phyloP scores from a whole-genome alignment of 2,329 filamentous ascomycete species.

The Fusarium sterilihyphosum region DNA sequence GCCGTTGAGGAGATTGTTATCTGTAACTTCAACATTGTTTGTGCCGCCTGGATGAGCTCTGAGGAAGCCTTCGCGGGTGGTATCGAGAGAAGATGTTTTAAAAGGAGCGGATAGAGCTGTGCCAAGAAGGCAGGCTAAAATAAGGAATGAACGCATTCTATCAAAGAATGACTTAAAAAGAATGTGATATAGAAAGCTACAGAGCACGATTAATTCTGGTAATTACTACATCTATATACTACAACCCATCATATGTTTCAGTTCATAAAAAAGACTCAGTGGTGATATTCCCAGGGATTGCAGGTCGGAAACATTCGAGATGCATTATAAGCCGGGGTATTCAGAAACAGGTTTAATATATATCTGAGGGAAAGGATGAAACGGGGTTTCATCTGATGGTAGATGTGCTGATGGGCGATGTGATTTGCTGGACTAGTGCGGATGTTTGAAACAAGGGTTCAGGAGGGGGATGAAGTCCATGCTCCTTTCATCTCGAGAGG shows the following conservation, averaged over 20 bases:
- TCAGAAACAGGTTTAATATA: constrained; percentile 20
- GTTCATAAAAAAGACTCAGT: background rate
- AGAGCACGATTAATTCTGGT: background rate
- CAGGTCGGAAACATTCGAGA: constrained; percentile 1
- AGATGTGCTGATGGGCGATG: background rate
- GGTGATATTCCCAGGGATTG: background rate
- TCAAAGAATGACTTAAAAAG: constrained; percentile 25
- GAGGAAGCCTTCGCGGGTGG: constrained; percentile 43
- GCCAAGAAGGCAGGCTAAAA: constrained; percentile 33
- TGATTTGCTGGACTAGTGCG: constrained; percentile 26
- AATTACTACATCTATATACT: constrained; percentile 24
- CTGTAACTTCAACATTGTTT: constrained; percentile 49
- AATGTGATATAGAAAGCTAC: background rate
- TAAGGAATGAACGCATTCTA: constrained; percentile 40
- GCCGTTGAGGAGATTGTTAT: constrained; percentile 53
- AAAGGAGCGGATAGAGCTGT: constrained; percentile 32
- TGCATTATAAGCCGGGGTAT: constrained; percentile 15
- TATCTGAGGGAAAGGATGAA: constrained; percentile 36
- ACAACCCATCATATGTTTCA: background rate
- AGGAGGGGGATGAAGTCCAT: constrained; percentile 7
- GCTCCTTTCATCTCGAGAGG: constrained; percentile 33
- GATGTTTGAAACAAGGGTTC: constrained; percentile 27
- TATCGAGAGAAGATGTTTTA: background rate
- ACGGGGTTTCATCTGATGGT: constrained; percentile 12
- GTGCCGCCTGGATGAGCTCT: constrained; percentile 45